These are phyloP conservation scores for Ogataea pignaliae DNA, from an alignment of 805 yeast genomes.

Conservation along the genomic window DNA sequence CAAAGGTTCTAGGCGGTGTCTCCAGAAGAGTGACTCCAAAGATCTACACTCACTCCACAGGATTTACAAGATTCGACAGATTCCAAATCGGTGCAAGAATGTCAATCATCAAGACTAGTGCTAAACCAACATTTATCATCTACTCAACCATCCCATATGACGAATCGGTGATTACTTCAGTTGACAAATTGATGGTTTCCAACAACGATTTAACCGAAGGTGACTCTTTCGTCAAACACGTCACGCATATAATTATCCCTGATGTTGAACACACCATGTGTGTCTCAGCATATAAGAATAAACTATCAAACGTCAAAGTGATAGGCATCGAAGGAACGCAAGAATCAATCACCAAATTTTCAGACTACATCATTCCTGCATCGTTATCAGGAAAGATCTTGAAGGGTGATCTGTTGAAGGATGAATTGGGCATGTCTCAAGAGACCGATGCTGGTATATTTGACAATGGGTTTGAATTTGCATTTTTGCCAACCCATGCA, in stretches of 20 bases:
- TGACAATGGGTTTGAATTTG: slow-evolving; percentile 44
- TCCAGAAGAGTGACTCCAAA: slow-evolving; percentile 30
- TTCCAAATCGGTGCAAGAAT: slow-evolving; percentile 37
- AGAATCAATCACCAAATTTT: slow-evolving; percentile 30
- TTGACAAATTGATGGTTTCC: slow-evolving; percentile 26
- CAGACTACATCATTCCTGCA: slow-evolving; percentile 38
- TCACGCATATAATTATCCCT: slow-evolving; percentile 54
- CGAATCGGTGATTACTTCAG: slow-evolving; percentile 36
- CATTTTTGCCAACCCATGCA: slow-evolving; percentile 51
- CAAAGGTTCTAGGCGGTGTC: slow-evolving; percentile 34
- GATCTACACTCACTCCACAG: slow-evolving; percentile 33
- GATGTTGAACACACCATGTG: slow-evolving; percentile 66
- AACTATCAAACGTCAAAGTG: slow-evolving; percentile 46
- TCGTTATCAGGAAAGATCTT: slow-evolving; percentile 34
- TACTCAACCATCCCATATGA: slow-evolving; percentile 59
- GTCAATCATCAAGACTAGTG: slow-evolving; percentile 30
- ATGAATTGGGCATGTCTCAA: slow-evolving; percentile 33
- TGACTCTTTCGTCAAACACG: slow-evolving; percentile 31
- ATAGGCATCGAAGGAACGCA: slow-evolving; percentile 47
- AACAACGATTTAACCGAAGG: slow-evolving; percentile 28
- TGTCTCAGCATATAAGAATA: slow-evolving; percentile 44
- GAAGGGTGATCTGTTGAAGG: slow-evolving; percentile 21
- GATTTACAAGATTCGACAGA: slow-evolving; percentile 26
- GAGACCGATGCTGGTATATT: slow-evolving; percentile 26
- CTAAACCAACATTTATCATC: slow-evolving; percentile 36